Evolutionary conservation across 345 rosid species (phyloP).

Genomic region (Aquilaria sinensis): DNA sequence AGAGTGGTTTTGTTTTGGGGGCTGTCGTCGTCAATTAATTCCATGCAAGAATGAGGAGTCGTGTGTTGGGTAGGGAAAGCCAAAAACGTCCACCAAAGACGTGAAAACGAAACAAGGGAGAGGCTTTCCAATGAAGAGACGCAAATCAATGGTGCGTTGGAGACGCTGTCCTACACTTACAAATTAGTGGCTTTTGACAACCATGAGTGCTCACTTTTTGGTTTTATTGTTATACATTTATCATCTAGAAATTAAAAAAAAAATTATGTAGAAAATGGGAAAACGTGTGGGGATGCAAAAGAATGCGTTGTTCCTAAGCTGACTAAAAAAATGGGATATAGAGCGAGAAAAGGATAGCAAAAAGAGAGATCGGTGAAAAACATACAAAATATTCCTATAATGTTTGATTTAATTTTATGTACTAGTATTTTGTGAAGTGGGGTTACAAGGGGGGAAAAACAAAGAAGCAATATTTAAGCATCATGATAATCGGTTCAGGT

Average conservation of each 20-base stretch:
- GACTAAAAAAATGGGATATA: conserved; percentile 31
- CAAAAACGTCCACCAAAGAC: too few relatives aligned
- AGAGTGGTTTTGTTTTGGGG: too few relatives aligned
- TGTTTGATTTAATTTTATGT: too few relatives aligned
- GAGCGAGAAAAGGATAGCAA: conserved; percentile 11
- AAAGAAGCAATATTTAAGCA: too few relatives aligned
- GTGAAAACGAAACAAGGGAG: conserved; percentile 7
- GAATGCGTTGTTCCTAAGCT: conserved; percentile 84
- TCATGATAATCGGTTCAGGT: too few relatives aligned
- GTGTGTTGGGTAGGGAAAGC: too few relatives aligned
- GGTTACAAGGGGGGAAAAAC: too few relatives aligned
- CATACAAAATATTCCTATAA: too few relatives aligned
- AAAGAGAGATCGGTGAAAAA: conserved; percentile 7
- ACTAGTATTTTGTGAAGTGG: neutral
- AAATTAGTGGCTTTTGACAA: conserved; percentile 33
- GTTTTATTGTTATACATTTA: conserved; percentile 12
- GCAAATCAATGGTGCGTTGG: conserved; percentile 21
- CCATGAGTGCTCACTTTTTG: conserved; percentile 42
- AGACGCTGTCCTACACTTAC: conserved; percentile 17
- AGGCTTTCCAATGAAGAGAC: conserved; percentile 31
- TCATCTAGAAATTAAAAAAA: neutral
- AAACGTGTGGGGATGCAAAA: conserved; percentile 36
- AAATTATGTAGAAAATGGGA: neutral
- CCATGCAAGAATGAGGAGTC: too few relatives aligned
- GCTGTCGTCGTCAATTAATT: too few relatives aligned